A percentile compares a stretch with the other conserved stretches of the same genome.
These are phyloP conservation scores for Rubus idaeus DNA, from an alignment of 306 rosid genomes.

Conservation along the genomic window DNA sequence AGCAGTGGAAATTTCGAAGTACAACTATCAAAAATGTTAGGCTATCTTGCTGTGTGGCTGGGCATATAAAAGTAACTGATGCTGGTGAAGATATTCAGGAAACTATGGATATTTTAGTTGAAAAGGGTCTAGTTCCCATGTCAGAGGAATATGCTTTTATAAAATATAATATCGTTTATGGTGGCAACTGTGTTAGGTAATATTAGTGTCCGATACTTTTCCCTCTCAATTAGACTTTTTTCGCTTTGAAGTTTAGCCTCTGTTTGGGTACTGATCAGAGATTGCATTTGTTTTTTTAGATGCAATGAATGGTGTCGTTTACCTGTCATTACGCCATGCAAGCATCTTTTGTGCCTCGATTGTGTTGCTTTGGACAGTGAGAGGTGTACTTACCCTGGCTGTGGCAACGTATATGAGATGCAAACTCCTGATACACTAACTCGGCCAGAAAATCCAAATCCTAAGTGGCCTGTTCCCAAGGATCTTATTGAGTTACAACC, in stretches of 20 bases:
- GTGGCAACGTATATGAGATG: slow-evolving; percentile 80
- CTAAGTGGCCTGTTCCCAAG: slow-evolving; percentile 96
- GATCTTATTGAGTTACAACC: slow-evolving; percentile 98
- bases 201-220: slow-evolving; percentile 17
- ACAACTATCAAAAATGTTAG: slow-evolving; percentile 77
- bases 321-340: slow-evolving; percentile 89
- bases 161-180: slow-evolving; percentile 64
- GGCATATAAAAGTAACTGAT: slow-evolving; percentile 93
- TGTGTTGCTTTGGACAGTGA: slow-evolving; percentile 82
- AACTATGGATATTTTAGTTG: slow-evolving; percentile 84
- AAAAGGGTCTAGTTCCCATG: slow-evolving; percentile 61
- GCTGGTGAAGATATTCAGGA: slow-evolving; percentile 98
- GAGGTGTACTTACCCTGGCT: slow-evolving; percentile 85
- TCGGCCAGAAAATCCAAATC: slow-evolving; percentile 91
- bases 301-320: slow-evolving; percentile 96
- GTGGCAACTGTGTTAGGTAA: slow-evolving; percentile 84
- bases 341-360: slow-evolving; percentile 85
- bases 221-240: slow-evolving; percentile 13
- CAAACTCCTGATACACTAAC: slow-evolving; percentile 76
- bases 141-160: slow-evolving; percentile 73
- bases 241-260: background rate
- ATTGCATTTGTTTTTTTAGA: slow-evolving; percentile 41
- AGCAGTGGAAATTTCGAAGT: slow-evolving; percentile 87
- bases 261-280: slow-evolving; percentile 17
- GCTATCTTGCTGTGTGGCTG: slow-evolving; percentile 95